A percentile compares a stretch with the other conserved stretches of the same genome.
Conservation (phyloP, 2,329 filamentous ascomycete species). For the Scortechinia acanthostroma region DNA sequence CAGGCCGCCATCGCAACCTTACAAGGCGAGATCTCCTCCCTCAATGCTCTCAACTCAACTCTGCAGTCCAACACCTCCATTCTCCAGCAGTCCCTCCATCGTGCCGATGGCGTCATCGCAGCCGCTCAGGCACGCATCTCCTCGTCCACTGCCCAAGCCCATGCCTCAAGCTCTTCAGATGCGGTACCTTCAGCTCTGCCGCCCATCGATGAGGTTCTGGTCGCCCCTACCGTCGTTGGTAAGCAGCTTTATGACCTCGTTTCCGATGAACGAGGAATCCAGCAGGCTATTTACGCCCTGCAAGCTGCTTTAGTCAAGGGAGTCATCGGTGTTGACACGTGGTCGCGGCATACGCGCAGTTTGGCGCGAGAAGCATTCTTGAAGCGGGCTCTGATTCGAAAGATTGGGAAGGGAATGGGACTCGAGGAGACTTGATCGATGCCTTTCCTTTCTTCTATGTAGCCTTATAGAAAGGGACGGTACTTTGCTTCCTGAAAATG, state of each 20-base stretch:
- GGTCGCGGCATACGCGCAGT: not conserved
- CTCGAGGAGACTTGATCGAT: not conserved
- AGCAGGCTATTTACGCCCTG: not conserved
- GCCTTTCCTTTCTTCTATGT: too few relatives aligned
- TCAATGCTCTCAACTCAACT: not conserved
- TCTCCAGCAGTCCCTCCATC: not conserved
- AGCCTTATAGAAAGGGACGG: too few relatives aligned
- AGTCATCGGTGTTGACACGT: not conserved
- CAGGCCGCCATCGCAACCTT: not conserved
- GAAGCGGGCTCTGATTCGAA: not conserved
- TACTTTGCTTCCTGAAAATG: too few relatives aligned
- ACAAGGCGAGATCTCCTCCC: not conserved
- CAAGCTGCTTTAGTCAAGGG: not conserved
- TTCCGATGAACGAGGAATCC: not conserved
- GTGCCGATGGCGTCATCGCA: not conserved
- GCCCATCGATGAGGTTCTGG: not conserved
- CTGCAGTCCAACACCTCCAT: not conserved
- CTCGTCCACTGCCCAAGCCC: not conserved
- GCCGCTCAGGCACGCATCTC: not conserved
- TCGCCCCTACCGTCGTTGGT: constrained; percentile 1
- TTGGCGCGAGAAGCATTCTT: constrained; percentile 1
- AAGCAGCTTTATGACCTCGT: constrained; percentile 1
- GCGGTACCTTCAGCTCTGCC: not conserved
- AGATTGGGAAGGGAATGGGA: not conserved
- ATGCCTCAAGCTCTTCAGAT: not conserved